These are phyloP conservation scores for Pseudoneurospora amorphoporcata DNA, from an alignment of 495 filamentous ascomycete species.

Conservation along the genomic window DNA sequence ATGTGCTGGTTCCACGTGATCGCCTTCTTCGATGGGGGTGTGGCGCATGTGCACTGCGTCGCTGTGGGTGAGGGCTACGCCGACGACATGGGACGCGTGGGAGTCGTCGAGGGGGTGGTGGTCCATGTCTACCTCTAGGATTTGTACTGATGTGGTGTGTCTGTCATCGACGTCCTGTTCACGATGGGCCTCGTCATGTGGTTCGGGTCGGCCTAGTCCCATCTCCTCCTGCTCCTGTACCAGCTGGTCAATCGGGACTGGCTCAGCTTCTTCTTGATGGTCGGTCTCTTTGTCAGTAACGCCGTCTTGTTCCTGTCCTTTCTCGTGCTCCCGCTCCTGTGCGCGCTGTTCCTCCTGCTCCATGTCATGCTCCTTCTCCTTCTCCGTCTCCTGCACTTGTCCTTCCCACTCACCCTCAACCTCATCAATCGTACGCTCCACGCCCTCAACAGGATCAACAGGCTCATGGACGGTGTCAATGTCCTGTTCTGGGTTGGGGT, in stretches of 20 bases:
- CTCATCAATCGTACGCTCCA: background rate
- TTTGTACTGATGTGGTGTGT: background rate
- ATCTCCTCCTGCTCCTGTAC: background rate
- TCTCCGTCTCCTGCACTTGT: background rate
- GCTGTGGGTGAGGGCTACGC: background rate
- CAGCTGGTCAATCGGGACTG: background rate
- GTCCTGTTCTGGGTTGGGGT: background rate
- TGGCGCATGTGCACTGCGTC: background rate
- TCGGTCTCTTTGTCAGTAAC: background rate
- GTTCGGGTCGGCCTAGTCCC: background rate
- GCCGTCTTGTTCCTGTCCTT: background rate
- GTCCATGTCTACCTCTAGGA: background rate
- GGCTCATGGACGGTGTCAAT: background rate
- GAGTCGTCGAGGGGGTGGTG: background rate
- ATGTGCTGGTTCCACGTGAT: background rate
- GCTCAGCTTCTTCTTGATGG: background rate
- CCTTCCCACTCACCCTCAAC: slow-evolving; percentile 2
- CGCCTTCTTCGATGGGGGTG: background rate
- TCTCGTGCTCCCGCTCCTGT: background rate
- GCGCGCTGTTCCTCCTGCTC: background rate
- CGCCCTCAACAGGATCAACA: background rate
- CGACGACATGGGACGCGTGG: background rate
- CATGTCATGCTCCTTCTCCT: background rate
- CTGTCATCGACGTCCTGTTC: background rate
- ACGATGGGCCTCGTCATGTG: background rate